phyloP scores from a whole-genome alignment of 1,139 yeast genomes.

The Groenewaldozyma auringiensis region DNA sequence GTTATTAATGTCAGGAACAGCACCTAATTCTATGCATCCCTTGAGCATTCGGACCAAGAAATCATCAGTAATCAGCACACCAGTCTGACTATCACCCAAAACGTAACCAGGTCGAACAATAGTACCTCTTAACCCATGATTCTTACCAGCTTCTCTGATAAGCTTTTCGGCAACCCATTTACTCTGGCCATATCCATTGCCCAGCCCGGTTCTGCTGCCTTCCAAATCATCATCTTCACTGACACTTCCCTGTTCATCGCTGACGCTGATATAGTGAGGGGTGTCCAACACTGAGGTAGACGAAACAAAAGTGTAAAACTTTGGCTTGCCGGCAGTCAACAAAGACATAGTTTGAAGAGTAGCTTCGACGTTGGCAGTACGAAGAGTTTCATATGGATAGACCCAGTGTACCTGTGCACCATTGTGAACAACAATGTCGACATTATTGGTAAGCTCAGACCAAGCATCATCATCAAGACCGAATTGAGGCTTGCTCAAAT shows the following conservation, averaged over 20 bases:
- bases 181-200: conserved; percentile 93
- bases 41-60: conserved; percentile 89
- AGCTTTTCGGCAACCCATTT: conserved; percentile 96
- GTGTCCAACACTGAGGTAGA: conserved; percentile 91
- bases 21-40: conserved; percentile 85
- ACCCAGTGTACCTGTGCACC: conserved; percentile 99
- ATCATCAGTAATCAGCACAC: conserved; percentile 91
- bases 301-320: conserved; percentile 83
- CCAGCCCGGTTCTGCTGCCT: conserved; percentile 76
- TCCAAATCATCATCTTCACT: conserved; percentile 72
- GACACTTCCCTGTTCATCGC: conserved; percentile 76
- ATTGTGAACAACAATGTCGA: conserved; percentile 87
- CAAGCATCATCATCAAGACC: conserved; percentile 59
- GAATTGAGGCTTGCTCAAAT: conserved; percentile 61
- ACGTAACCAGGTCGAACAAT: conserved; percentile 95
- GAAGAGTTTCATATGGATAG: conserved; percentile 79
- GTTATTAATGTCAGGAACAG: conserved; percentile 77
- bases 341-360: conserved; percentile 78
- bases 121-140: conserved; percentile 75
- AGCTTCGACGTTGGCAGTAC: conserved; percentile 90
- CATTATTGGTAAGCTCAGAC: conserved; percentile 45
- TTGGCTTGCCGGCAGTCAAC: conserved; percentile 73
- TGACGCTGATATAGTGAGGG: conserved; percentile 65
- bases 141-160: conserved; percentile 74
- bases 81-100: conserved; percentile 75